Evolutionary conservation across 345 rosid species (phyloP).

Genomic region (Rhodamnia rubescens): DNA sequence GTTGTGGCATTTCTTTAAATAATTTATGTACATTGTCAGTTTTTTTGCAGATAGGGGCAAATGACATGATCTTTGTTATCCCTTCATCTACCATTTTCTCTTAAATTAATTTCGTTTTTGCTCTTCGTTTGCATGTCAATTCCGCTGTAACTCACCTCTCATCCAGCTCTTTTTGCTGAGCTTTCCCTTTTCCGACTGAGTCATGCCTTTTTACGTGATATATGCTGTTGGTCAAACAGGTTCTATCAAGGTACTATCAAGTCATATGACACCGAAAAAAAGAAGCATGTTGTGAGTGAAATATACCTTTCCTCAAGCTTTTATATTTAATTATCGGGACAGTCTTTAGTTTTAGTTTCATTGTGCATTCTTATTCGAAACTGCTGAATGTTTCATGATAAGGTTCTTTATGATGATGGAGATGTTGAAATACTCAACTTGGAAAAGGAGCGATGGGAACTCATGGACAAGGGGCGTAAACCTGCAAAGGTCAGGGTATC

Average conservation of each 20-base stretch:
- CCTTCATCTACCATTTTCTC: neutral
- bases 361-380: neutral
- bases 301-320: neutral
- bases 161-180: neutral
- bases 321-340: neutral
- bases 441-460: slow-evolving; percentile 89
- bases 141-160: neutral
- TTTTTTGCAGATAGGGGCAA: neutral
- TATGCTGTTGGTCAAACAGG: slow-evolving; percentile 35
- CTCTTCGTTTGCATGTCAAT: neutral
- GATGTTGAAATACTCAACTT: slow-evolving; percentile 88
- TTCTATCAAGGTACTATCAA: slow-evolving; percentile 88
- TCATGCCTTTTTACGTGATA: neutral
- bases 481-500: slow-evolving; percentile 39
- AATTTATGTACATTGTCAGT: neutral
- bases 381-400: neutral
- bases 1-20: neutral
- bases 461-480: slow-evolving; percentile 48
- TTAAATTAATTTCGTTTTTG: neutral
- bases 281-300: slow-evolving; percentile 75
- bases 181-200: neutral
- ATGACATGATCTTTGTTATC: neutral
- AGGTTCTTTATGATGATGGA: slow-evolving; percentile 91
- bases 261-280: slow-evolving; percentile 72
- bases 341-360: neutral